These are phyloP conservation scores for Corylus avellana DNA, from an alignment of 306 rosid genomes.

Conservation along the genomic window DNA sequence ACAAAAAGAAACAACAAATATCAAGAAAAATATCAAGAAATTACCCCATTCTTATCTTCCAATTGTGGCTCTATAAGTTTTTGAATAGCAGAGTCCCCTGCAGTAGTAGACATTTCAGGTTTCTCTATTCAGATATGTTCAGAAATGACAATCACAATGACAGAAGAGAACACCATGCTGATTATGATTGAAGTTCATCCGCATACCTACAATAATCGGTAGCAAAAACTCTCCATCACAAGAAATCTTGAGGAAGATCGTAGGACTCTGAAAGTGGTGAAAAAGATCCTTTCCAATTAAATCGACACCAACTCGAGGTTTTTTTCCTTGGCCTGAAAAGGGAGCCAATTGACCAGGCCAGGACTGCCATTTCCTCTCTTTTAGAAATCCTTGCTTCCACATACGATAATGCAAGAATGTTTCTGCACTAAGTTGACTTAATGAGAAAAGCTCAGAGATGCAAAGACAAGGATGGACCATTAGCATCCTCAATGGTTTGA, in stretches of 20 bases:
- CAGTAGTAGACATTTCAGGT: constrained; percentile 28
- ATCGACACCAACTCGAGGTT: constrained; percentile 30
- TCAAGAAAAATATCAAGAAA: not conserved
- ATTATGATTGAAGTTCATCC: constrained; percentile 1
- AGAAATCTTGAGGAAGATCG: constrained; percentile 90
- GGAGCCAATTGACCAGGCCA: constrained; percentile 37
- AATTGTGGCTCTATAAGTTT: constrained; percentile 60
- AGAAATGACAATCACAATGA: constrained; percentile 21
- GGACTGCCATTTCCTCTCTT: constrained; percentile 47
- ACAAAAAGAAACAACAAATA: constrained; percentile 1
- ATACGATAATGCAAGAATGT: constrained; percentile 68
- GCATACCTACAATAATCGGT: constrained; percentile 91
- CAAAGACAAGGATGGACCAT: constrained; percentile 47
- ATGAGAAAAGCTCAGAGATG: constrained; percentile 44
- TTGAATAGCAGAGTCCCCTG: constrained; percentile 81
- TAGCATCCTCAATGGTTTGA: constrained; percentile 29
- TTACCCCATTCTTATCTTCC: constrained; percentile 67
- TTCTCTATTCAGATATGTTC: not conserved
- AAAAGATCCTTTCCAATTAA: constrained; percentile 53
- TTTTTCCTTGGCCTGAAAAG: constrained; percentile 33
- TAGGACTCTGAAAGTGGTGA: constrained; percentile 77
- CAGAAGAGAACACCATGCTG: not conserved
- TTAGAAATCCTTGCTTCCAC: constrained; percentile 64
- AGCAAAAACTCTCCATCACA: constrained; percentile 88
- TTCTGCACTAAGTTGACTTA: constrained; percentile 67